Conservation (phyloP, 257 asterid genomes). For the Nyctanthes arbortristis region DNA sequence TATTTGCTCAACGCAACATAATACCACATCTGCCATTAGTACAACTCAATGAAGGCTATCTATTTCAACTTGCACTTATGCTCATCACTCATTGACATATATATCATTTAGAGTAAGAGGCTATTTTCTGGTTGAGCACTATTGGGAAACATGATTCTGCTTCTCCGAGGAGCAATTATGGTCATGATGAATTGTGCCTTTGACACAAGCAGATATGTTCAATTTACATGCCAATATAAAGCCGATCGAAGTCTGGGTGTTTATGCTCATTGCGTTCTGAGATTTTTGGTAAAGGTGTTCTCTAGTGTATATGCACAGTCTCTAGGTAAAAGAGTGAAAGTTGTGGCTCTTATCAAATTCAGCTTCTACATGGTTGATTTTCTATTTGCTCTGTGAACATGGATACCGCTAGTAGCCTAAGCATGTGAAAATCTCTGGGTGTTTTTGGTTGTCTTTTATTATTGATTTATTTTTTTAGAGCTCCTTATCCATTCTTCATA, state of each 20-base stretch:
- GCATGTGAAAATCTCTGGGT: not conserved
- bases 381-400: not conserved
- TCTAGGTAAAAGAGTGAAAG: not conserved
- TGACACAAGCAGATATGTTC: not conserved
- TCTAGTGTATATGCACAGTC: not conserved
- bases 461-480: too few relatives aligned
- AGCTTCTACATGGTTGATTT: not conserved
- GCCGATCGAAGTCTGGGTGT: not conserved
- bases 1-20: not conserved
- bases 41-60: not conserved
- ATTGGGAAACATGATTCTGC: not conserved
- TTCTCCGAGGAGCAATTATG: not conserved
- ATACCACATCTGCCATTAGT: not conserved
- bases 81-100: not conserved
- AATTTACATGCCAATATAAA: not conserved
- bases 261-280: not conserved
- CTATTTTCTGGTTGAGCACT: not conserved
- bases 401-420: not conserved
- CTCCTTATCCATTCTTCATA: not conserved
- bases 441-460: not conserved
- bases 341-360: not conserved
- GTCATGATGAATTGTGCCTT: not conserved
- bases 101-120: not conserved
- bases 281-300: not conserved
- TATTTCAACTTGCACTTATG: not conserved